Evolutionary conservation across 257 asterid species (phyloP).

Genomic region (Jaltomata sinuosa): DNA sequence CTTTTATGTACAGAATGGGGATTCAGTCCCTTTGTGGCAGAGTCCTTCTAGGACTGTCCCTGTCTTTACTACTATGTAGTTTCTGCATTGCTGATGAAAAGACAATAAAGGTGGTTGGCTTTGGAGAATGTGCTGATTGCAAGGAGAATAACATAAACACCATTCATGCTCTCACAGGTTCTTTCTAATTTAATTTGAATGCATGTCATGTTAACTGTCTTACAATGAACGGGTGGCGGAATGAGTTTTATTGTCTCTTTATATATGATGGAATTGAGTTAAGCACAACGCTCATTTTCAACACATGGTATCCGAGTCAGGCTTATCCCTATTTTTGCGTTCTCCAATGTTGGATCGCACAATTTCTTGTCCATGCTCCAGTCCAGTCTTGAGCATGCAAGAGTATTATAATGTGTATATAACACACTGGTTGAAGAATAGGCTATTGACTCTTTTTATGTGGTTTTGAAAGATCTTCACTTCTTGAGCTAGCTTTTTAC

Average conservation of each 20-base stretch:
- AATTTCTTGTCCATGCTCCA: not conserved
- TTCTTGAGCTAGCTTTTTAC: not conserved
- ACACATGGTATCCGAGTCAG: not conserved
- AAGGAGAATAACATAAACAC: conserved; percentile 24
- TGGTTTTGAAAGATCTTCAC: not conserved
- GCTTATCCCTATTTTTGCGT: not conserved
- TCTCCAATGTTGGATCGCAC: not conserved
- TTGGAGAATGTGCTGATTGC: conserved; percentile 49
- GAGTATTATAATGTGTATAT: not conserved
- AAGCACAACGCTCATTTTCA: not conserved
- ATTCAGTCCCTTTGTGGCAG: conserved; percentile 9
- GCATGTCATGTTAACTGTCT: not conserved
- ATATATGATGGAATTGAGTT: not conserved
- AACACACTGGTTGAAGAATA: not conserved
- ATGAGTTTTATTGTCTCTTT: not conserved
- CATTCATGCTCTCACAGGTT: conserved; percentile 38
- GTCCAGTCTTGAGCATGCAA: not conserved
- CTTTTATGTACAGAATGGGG: conserved; percentile 14
- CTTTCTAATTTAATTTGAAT: not conserved
- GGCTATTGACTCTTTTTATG: not conserved
- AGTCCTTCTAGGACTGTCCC: conserved; percentile 16
- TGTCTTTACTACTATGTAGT: conserved; percentile 4
- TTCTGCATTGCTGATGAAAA: conserved; percentile 22
- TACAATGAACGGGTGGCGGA: not conserved
- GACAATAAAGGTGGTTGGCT: conserved; percentile 27